Percentiles rank a stretch among this genome's conserved stretches.
These are phyloP conservation scores for Rubroboletus pulcherrimus DNA, from an alignment of 768 basidiomycete species.

Conservation along the genomic window DNA sequence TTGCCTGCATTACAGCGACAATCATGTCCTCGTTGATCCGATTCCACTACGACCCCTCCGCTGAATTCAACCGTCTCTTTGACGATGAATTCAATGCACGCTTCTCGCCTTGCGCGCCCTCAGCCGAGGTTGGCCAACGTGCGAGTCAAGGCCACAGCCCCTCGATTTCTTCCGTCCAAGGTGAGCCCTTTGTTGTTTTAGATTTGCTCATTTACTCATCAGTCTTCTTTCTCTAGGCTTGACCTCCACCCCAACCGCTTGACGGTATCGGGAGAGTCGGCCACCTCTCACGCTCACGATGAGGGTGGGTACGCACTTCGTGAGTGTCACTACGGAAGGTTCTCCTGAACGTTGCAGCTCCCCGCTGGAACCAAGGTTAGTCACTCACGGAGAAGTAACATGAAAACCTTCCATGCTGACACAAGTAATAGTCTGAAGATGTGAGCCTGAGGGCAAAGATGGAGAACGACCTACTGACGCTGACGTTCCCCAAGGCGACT, in stretches of 20 bases:
- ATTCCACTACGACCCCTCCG: not conserved
- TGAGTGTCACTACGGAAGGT: conserved; percentile 43
- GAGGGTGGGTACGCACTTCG: conserved; percentile 40
- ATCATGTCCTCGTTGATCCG: no score
- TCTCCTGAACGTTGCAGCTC: conserved; percentile 41
- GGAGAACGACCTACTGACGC: conserved; percentile 42
- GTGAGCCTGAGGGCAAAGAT: conserved; percentile 39
- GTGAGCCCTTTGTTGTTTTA: not conserved
- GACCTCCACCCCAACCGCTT: conserved; percentile 41
- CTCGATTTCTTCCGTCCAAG: conserved; percentile 14
- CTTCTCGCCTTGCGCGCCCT: not conserved
- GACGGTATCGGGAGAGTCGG: conserved; percentile 45
- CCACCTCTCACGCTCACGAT: conserved; percentile 31
- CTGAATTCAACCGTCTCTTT: not conserved
- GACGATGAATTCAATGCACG: conserved; percentile 4
- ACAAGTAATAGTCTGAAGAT: conserved; percentile 32
- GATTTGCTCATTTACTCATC: not conserved
- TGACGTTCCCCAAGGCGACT: conserved; percentile 43
- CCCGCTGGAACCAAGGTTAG: conserved; percentile 43
- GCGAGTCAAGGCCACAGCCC: not conserved
- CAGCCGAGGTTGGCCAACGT: not conserved
- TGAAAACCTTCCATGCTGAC: not conserved
- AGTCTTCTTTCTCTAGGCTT: conserved; percentile 27
- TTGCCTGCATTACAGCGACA: no score
- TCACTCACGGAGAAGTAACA: no score